A percentile compares a stretch with the other conserved stretches of the same genome.
Conservation (phyloP, 1,139 yeast species). For the Suhomyces terraborum region DNA sequence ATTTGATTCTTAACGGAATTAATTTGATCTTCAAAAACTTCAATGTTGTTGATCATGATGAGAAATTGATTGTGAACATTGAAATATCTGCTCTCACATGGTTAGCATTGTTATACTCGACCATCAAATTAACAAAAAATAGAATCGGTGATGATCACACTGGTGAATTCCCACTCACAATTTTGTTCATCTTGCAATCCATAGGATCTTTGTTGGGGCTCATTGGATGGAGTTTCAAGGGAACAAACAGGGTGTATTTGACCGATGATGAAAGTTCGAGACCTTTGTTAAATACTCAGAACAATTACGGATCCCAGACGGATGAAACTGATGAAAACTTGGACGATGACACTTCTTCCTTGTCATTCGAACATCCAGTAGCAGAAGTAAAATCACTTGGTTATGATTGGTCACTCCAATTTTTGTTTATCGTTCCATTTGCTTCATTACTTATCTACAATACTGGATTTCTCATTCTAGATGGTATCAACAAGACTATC, state of each 20-base stretch:
- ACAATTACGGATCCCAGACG: constrained; percentile 28
- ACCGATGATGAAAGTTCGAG: constrained; percentile 24
- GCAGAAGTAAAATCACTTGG: constrained; percentile 44
- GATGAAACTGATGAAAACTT: constrained; percentile 18
- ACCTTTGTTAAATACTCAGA: constrained; percentile 32
- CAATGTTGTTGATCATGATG: constrained; percentile 64
- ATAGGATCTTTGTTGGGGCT: constrained; percentile 58
- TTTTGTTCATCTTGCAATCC: constrained; percentile 55
- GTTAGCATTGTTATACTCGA: constrained; percentile 48
- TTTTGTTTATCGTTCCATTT: constrained; percentile 66
- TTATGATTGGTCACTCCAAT: constrained; percentile 84
- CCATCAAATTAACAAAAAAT: constrained; percentile 49
- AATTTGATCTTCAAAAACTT: constrained; percentile 46
- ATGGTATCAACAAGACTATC: constrained; percentile 67
- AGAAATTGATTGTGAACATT: constrained; percentile 65
- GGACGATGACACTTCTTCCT: constrained; percentile 17
- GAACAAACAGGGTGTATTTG: constrained; percentile 8
- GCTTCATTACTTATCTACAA: constrained; percentile 53
- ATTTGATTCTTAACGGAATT: constrained; percentile 52
- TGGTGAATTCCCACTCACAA: constrained; percentile 58
- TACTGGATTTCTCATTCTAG: constrained; percentile 55
- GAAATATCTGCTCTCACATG: constrained; percentile 60
- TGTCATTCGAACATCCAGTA: constrained; percentile 16
- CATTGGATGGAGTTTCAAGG: constrained; percentile 44
- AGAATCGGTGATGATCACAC: constrained; percentile 50